Conservation (phyloP, 2,329 filamentous ascomycete genomes). For the Lomentospora prolificans region DNA sequence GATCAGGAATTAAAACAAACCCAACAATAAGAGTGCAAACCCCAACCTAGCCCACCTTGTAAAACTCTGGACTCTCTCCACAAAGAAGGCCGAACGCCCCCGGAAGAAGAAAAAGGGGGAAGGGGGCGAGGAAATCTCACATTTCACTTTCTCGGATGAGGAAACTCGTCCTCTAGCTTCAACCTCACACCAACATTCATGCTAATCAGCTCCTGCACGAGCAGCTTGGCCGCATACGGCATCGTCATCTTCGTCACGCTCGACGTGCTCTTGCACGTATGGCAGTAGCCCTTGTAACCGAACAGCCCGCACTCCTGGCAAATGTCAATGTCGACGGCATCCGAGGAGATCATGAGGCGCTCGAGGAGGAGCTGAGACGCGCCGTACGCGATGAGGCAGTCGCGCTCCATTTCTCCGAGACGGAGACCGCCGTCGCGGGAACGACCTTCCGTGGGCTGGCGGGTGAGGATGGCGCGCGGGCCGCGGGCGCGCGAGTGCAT, state of each 20-base stretch:
- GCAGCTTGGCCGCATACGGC: slow-evolving; percentile 91
- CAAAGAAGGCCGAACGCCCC: no score
- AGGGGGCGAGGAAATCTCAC: not conserved
- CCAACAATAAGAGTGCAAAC: no score
- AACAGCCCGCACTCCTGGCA: slow-evolving; percentile 92
- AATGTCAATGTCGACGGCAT: slow-evolving; percentile 84
- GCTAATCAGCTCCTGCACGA: slow-evolving; percentile 91
- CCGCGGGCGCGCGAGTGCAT: slow-evolving; percentile 95
- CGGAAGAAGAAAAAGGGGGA: slow-evolving; percentile 7
- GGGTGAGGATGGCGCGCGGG: slow-evolving; percentile 81
- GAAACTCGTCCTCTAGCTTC: slow-evolving; percentile 90
- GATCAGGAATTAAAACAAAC: no score
- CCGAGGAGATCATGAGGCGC: slow-evolving; percentile 86
- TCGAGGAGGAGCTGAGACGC: slow-evolving; percentile 87
- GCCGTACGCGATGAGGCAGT: slow-evolving; percentile 95
- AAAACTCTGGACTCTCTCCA: no score
- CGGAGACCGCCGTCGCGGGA: slow-evolving; percentile 86
- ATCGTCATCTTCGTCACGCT: slow-evolving; percentile 89
- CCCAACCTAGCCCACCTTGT: no score
- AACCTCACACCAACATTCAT: slow-evolving; percentile 97
- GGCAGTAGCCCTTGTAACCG: slow-evolving; percentile 90
- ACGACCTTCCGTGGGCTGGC: slow-evolving; percentile 92
- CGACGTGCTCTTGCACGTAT: slow-evolving; percentile 77
- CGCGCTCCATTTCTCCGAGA: slow-evolving; percentile 96
- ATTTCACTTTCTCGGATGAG: slow-evolving; percentile 39